phyloP scores from a whole-genome alignment of 805 yeast species.

The Limtongia smithiae region DNA sequence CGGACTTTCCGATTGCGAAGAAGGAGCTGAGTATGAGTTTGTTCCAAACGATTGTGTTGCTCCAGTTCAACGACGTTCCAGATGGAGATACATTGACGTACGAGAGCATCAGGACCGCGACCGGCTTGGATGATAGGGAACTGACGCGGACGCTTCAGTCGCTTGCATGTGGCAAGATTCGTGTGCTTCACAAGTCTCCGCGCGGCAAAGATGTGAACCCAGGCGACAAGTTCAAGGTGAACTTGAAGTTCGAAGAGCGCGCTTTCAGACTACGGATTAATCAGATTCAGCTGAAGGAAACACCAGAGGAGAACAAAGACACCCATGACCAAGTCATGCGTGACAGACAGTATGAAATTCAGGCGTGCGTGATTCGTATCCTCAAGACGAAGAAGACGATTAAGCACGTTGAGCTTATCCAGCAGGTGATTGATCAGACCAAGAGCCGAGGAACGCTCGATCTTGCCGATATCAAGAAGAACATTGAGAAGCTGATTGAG shows the following conservation, averaged over 20 bases:
- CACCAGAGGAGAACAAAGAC: conserved; percentile 29
- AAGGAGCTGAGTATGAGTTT: conserved; percentile 34
- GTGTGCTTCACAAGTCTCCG: conserved; percentile 31
- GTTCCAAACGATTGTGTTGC: conserved; percentile 34
- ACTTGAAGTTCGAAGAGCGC: conserved; percentile 30
- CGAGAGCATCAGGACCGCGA: conserved; percentile 24
- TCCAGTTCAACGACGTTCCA: conserved; percentile 31
- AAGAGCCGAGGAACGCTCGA: conserved; percentile 35
- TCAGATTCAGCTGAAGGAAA: conserved; percentile 31
- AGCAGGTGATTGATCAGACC: conserved; percentile 32
- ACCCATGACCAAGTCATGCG: conserved; percentile 31
- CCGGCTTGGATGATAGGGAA: conserved; percentile 27
- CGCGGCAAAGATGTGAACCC: conserved; percentile 23
- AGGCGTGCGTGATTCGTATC: conserved; percentile 36
- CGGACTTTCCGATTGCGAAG: conserved; percentile 33
- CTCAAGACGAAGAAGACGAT: conserved; percentile 34
- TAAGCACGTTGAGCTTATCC: conserved; percentile 34
- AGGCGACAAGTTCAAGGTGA: conserved; percentile 31
- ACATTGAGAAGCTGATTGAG: conserved; percentile 34
- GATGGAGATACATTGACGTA: conserved; percentile 26
- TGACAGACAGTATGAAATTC: conserved; percentile 37
- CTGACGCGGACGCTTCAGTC: conserved; percentile 32
- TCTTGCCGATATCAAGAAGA: conserved; percentile 34
- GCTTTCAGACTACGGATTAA: conserved; percentile 31
- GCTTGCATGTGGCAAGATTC: conserved; percentile 31